Evolutionary conservation across 306 rosid genomes (phyloP).

Genomic region (Sophora flavescens): DNA sequence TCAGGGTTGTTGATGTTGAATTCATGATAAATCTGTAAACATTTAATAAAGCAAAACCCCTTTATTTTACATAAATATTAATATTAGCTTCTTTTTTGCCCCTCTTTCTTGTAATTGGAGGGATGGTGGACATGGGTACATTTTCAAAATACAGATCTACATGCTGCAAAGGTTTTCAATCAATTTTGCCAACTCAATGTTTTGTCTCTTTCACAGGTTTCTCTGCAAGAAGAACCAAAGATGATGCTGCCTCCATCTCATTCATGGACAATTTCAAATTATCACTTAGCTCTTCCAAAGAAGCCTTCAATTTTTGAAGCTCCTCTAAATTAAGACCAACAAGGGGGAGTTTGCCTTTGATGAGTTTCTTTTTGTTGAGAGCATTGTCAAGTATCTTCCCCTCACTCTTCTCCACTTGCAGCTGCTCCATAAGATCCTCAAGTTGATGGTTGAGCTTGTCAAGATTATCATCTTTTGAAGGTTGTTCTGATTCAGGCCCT

Average conservation of each 20-base stretch:
- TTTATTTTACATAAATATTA: neutral
- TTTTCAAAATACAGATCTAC: neutral
- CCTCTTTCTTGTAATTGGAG: neutral
- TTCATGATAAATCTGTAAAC: neutral
- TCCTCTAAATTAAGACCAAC: conserved; percentile 42
- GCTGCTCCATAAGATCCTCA: conserved; percentile 33
- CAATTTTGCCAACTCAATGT: neutral
- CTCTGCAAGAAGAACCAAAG: conserved; percentile 23
- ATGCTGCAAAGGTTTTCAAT: neutral
- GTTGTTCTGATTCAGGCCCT: conserved; percentile 34
- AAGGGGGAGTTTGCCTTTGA: conserved; percentile 50
- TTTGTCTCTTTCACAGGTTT: neutral
- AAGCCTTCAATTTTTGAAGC: conserved; percentile 42
- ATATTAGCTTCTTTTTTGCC: neutral
- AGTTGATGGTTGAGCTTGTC: conserved; percentile 46
- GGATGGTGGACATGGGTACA: neutral
- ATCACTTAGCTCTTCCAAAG: conserved; percentile 33
- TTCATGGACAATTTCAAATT: neutral
- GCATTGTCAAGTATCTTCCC: conserved; percentile 44
- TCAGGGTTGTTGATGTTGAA: neutral
- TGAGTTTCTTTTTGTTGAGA: conserved; percentile 23
- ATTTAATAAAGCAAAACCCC: neutral
- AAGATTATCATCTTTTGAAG: conserved; percentile 27
- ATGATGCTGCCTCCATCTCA: conserved; percentile 30
- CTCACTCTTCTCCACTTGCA: conserved; percentile 51